Evolutionary conservation across 2,329 filamentous ascomycete species (phyloP).

Genomic region (Ophiostoma quercus): DNA sequence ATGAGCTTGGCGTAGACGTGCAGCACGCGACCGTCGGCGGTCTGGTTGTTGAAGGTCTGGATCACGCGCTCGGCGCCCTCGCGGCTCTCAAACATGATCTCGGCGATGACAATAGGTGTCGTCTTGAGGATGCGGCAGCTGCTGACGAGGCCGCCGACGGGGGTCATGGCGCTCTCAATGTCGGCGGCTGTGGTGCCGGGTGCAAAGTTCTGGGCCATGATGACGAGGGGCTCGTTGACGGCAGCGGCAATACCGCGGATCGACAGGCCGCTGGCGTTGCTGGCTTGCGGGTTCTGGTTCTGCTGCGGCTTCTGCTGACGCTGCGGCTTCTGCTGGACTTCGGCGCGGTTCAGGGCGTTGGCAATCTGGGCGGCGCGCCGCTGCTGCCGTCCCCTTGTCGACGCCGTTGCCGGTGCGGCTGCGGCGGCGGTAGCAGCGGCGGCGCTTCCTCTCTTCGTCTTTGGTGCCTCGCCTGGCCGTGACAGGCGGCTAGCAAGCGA

Average conservation of each 20-base stretch:
- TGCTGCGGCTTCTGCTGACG: slow-evolving; percentile 29
- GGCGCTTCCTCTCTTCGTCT: neutral
- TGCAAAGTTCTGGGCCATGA: slow-evolving; percentile 78
- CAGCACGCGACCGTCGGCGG: slow-evolving; percentile 68
- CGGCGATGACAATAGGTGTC: slow-evolving; percentile 67
- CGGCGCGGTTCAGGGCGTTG: slow-evolving; percentile 41
- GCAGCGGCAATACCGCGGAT: slow-evolving; percentile 66
- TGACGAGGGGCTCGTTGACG: slow-evolving; percentile 50
- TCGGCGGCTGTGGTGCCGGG: slow-evolving; percentile 75
- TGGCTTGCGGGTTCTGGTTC: slow-evolving; percentile 22
- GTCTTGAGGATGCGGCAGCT: slow-evolving; percentile 64
- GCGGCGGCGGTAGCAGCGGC: neutral
- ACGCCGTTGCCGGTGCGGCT: slow-evolving; percentile 28
- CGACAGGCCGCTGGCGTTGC: slow-evolving; percentile 47
- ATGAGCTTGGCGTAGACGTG: slow-evolving; percentile 65
- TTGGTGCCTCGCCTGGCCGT: slow-evolving; percentile 21
- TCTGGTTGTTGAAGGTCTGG: slow-evolving; percentile 71
- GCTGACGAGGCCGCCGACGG: slow-evolving; percentile 62
- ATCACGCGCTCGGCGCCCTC: slow-evolving; percentile 71
- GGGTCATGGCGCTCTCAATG: slow-evolving; percentile 75
- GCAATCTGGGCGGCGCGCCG: slow-evolving; percentile 41
- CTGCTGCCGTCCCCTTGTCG: slow-evolving; percentile 26
- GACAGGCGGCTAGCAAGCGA: slow-evolving; percentile 47
- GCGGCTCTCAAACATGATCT: slow-evolving; percentile 67
- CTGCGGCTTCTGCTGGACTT: slow-evolving; percentile 29